Evolutionary conservation across 805 yeast species (phyloP), one percentile per base, ranked within the genome.

Genomic region (Ogataea angusta): DNA sequence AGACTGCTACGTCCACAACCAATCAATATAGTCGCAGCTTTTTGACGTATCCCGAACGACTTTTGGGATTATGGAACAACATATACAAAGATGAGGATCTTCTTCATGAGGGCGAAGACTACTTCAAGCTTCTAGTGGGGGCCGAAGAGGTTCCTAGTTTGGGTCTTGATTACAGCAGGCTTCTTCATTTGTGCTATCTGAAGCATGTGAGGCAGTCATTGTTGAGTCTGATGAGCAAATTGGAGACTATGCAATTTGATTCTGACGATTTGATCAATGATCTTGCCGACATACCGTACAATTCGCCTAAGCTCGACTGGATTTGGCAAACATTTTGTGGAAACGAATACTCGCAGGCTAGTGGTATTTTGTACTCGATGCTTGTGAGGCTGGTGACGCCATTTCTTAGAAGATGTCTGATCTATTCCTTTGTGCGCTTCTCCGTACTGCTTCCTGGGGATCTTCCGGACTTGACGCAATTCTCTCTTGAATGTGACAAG

Each of bases 331-430:
- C 42, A 3, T 47, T 69, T 2, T 55, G 64, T 30, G 61, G 58
- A 19, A 58, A 49, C 12, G 43, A 50, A 42, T 57, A n/a, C 5
- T 30, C 40, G 42, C 49, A 52, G 9, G 63, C 70, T 42, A 68
- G 77, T 0, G 39, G 56, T 22, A 64, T 74, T 2, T 46, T 81
- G 3, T 78, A 69, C 51, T 66, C 81, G 0, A 68, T 83, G 75
- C 33, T 81, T 15, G 56, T 72, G n/a, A 78, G 76, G 51, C 60
- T 80, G 1, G 57, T 72, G 7, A 74, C 83, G 0, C 87, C 89
- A 15, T 85, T 81, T 48, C 64, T 85, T 39, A 68, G 95, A 47
- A 73, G 77, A 49, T 66, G 78, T 12, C 73, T 82, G 6, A 73
- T 85, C 6, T 78, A 74, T 50, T 67, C 79, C 0, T 69, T 62